phyloP scores from a whole-genome alignment of 129 eudicot genomes.

The Pulicaria dysenterica region DNA sequence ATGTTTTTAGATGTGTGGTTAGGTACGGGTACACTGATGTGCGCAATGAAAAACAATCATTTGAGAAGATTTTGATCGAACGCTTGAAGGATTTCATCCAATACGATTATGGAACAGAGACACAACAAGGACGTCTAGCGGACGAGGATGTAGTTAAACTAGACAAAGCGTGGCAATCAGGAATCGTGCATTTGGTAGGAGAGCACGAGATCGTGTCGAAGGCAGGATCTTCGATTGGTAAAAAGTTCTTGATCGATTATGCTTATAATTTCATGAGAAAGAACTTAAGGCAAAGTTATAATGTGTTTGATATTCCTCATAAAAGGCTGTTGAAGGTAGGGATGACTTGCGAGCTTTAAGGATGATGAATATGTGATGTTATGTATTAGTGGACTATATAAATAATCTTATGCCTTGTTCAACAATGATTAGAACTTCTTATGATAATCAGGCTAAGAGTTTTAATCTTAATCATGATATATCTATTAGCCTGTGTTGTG shows the following conservation, averaged over 20 bases:
- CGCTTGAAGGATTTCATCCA: constrained; percentile 50
- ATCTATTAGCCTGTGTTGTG: too few species aligned
- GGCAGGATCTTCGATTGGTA: constrained; percentile 45
- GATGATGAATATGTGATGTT: constrained; percentile 34
- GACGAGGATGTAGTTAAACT: constrained; percentile 46
- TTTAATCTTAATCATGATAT: not conserved
- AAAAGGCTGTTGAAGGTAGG: constrained; percentile 78
- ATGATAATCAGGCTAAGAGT: not conserved
- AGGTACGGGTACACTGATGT: constrained; percentile 81
- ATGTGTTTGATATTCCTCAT: constrained; percentile 75
- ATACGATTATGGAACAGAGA: constrained; percentile 21
- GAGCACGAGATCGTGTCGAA: constrained; percentile 66
- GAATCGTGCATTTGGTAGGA: constrained; percentile 76
- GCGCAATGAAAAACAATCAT: constrained; percentile 58
- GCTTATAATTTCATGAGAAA: constrained; percentile 69
- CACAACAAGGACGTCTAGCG: constrained; percentile 17
- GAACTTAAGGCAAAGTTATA: constrained; percentile 58
- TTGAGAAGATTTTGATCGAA: constrained; percentile 56
- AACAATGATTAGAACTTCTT: not conserved
- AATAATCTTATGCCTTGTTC: not conserved
- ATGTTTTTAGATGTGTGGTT: constrained; percentile 74
- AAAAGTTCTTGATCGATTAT: constrained; percentile 63
- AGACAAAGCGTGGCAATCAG: constrained; percentile 58
- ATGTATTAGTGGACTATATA: constrained; percentile 27
- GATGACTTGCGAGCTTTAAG: constrained; percentile 67